Evolutionary conservation across 306 rosid species (phyloP), one percentile per base, ranked within the genome.

Genomic region (Corylus heterophylla): DNA sequence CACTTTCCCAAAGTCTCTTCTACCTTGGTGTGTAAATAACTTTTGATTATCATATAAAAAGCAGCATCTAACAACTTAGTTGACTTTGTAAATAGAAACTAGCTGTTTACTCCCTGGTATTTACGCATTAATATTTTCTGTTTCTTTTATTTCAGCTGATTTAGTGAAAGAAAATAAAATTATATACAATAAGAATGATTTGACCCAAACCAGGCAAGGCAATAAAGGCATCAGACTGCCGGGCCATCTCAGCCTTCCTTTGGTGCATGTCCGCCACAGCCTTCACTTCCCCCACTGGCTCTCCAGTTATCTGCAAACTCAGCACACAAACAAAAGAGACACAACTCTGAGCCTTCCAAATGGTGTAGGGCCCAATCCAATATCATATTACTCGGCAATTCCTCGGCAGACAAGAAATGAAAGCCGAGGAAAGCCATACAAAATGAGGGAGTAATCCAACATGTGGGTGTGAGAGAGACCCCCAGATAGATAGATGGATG

Each of bases 231-330:
- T 95, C 98, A 59, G 98, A 95, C 27, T 89, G 97, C 85, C 64
- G 89, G 55, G 98, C 92, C 98, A 95, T 95, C 85, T 95, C 98
- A 11, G 98, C 98, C 84, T 95, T 95, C 88, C 98, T 91, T 87
- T 93, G 97, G 85, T 95, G 98, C 98, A 95, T 95, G 85, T 91
- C 98, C 77, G 98, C 95, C 39, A 95, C 98, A 75, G 98, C 93
- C 82, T 91, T 95, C 86, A 92, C 97, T 85, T 95, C 98, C 68
- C 98, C 98, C 22, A 95, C 97, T 71, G 98, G 91, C 73, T 91
- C 98, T 83, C 98, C 98, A 52, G 98, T 93, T 35, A 95, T 88
- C 98, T 95, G 92, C 86, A 87, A 37, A 49, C 54, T 42, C 77
- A 58, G 4, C 49, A 4, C 2, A 31, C 35, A 31, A 2, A 31